These are phyloP conservation scores for Hymenoscyphus fraxineus DNA, from an alignment of 2,329 filamentous ascomycete genomes.

Conservation along the genomic window DNA sequence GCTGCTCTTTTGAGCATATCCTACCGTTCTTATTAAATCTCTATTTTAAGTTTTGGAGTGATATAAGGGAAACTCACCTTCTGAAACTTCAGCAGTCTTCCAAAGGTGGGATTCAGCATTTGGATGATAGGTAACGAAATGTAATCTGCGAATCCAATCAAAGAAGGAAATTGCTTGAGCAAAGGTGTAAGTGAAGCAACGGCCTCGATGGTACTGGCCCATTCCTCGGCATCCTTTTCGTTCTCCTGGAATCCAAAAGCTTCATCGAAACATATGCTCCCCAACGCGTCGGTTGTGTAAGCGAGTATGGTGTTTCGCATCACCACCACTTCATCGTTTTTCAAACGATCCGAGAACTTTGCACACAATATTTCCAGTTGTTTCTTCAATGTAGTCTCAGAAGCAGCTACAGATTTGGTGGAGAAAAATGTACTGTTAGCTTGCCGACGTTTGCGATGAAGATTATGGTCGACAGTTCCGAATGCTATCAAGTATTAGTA, in stretches of 20 bases:
- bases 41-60: background rate
- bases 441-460: constrained; percentile 24
- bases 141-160: background rate
- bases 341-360: constrained; percentile 20
- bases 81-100: background rate
- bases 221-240: background rate
- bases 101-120: background rate
- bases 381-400: constrained; percentile 21
- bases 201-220: background rate
- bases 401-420: constrained; percentile 17
- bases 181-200: background rate
- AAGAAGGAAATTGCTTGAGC: background rate
- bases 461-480: constrained; percentile 23
- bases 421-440: constrained; percentile 28
- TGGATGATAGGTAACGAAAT: background rate
- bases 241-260: background rate
- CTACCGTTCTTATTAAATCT: background rate
- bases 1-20: background rate
- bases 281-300: constrained; percentile 14
- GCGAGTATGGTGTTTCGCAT: constrained; percentile 21
- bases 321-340: constrained; percentile 15
- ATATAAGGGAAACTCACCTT: background rate
- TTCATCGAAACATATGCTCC: background rate
- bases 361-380: constrained; percentile 23
- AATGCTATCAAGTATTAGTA: constrained; percentile 10